Evolutionary conservation across 495 filamentous ascomycete species (phyloP), one percentile per base, ranked within the genome.

Genomic region (Oidiodendron maius): DNA sequence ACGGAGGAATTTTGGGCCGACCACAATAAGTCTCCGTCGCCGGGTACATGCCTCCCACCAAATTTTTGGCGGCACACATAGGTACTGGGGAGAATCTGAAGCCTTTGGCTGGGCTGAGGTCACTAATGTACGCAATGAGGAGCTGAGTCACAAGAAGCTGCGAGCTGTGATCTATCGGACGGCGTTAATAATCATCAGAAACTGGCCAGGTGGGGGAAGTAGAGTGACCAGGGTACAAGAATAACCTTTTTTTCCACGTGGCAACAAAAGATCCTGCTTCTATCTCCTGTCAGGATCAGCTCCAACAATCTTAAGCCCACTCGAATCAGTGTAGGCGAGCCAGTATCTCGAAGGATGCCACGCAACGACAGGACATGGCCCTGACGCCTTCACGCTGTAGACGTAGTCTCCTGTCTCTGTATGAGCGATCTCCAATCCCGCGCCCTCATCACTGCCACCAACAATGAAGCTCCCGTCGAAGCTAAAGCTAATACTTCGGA

Each of bases 331-430:
- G 71, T 95, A 96, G 11, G 91, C 93, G 43, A 98, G 62, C 72
- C 82, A 88, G 59, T 97, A 98, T 59, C 84, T 71, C 28, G 76
- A 86, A 3, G 93, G 93, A 63, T 96, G 90, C 91, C 91, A 98
- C 4, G 83, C 83, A 5, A 96, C 84, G 34, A 83, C 73, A 6
- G 83, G 80, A 44, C 73, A 72, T 23, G 77, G 61, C 51, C 76
- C 78, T 4, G 69, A 70, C 1, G 85, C 86, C 46, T 88, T 85
- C 44, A 96, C 74, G 9, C 75, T 89, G 55, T 90, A 81, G 6
- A 96, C 81, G 53, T 78, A 79, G 32, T 97, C 94, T 1, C 91
- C 94, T 0, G 82, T 87, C 61, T 97, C 94, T 2, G 83, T 81
- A 62, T 96, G 90, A 53, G 83, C 87, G 32, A 91, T 79, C 39